Evolutionary conservation across 345 rosid genomes (phyloP).

Genomic region (Camelina sativa): DNA sequence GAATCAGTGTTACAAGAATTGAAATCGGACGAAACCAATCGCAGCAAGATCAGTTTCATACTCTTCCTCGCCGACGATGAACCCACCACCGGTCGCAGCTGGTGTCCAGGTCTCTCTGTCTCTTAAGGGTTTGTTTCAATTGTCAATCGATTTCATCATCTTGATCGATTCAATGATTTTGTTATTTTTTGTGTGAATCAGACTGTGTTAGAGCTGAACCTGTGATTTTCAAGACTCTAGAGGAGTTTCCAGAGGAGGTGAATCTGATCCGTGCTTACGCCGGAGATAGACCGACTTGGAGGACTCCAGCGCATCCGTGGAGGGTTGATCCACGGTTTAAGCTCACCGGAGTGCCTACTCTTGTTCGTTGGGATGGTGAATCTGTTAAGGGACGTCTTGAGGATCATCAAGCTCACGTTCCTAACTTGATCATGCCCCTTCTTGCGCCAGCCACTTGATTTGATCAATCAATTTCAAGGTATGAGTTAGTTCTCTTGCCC

Average conservation of each 20-base stretch:
- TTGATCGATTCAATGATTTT: neutral
- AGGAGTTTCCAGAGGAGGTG: constrained; percentile 60
- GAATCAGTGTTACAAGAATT: constrained; percentile 56
- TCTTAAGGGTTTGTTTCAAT: constrained; percentile 5
- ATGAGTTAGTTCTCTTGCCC: neutral
- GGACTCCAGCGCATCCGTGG: constrained; percentile 74
- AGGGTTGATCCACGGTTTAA: constrained; percentile 74
- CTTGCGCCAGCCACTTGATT: constrained; percentile 16
- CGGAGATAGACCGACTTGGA: constrained; percentile 90
- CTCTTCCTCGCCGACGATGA: constrained; percentile 85
- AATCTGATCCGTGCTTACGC: constrained; percentile 72
- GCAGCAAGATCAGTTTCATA: constrained; percentile 63
- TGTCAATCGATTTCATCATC: neutral
- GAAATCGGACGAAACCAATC: constrained; percentile 55
- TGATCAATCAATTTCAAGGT: neutral
- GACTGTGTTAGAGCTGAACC: constrained; percentile 98
- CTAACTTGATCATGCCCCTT: constrained; percentile 62
- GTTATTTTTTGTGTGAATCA: constrained; percentile 30
- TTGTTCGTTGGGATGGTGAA: constrained; percentile 68
- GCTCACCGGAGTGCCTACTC: constrained; percentile 84
- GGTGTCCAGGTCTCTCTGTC: constrained; percentile 74
- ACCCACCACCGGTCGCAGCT: constrained; percentile 73
- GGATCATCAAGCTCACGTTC: constrained; percentile 82
- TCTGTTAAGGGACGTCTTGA: constrained; percentile 65
- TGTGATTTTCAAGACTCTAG: constrained; percentile 72